Conservation (phyloP, 345 rosid species). For the sweet orange (Citrus sinensis) region DNA sequence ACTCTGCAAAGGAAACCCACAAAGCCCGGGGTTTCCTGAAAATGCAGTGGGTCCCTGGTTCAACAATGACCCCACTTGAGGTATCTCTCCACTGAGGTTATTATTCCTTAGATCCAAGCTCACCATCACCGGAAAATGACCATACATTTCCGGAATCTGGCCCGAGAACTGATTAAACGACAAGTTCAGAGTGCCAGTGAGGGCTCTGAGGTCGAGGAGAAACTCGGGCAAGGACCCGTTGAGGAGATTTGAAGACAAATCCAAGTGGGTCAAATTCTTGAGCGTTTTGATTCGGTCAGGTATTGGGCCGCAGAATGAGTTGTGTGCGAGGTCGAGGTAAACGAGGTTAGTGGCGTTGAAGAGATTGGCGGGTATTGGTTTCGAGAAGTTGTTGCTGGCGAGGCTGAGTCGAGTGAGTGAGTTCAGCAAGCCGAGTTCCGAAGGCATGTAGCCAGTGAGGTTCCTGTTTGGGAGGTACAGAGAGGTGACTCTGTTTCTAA, state of each 20-base stretch:
- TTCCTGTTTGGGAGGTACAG: conserved; percentile 49
- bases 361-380: conserved; percentile 54
- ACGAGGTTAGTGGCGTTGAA: conserved; percentile 49
- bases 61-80: conserved; percentile 72
- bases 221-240: conserved; percentile 71
- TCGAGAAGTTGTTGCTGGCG: conserved; percentile 62
- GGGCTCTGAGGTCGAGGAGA: conserved; percentile 51
- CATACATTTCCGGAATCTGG: conserved; percentile 67
- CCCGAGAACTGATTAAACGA: conserved; percentile 71
- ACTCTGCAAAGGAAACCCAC: conserved; percentile 80
- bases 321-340: conserved; percentile 66
- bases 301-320: conserved; percentile 63
- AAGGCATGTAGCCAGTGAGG: conserved; percentile 79
- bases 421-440: conserved; percentile 76
- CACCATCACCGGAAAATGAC: conserved; percentile 62
- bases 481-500: conserved; percentile 55
- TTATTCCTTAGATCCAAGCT: conserved; percentile 85
- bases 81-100: conserved; percentile 81
- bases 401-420: conserved; percentile 59
- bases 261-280: conserved; percentile 51
- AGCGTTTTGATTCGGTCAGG: conserved; percentile 51
- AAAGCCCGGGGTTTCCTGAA: conserved; percentile 68
- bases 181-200: conserved; percentile 71
- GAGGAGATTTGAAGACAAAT: conserved; percentile 67
- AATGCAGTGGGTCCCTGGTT: conserved; percentile 99